Base-by-base conservation (phyloP, 345 rosid species). In the Eutrema heterophyllum region DNA sequence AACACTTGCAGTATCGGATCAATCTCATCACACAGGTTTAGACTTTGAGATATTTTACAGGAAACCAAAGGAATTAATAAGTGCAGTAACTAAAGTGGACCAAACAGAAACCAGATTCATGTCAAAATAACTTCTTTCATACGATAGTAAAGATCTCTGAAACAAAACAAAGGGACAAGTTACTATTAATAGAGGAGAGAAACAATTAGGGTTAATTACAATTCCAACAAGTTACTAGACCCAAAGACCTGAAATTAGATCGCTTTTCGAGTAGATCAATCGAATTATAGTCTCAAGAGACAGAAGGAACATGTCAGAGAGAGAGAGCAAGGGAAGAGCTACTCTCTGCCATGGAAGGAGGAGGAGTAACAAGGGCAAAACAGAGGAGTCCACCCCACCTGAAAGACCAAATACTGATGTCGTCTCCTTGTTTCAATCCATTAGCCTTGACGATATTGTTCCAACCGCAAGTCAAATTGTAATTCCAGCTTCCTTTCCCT, bases 341-440 rank as follows among this genome's bases (percentile, higher is more conserved):
- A 11, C 30, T 3, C 41, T 43, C 26, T n/a, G 24, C 59, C 59
- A 54, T 7, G 11, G 36, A 5, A 27, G n/a, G n/a, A n/a, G 24
- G 51, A 61, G 41, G 36, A 64, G 27, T 52, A 64, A 64, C 58
- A 58, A 70, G 58, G 0, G 74, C 67, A 58, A 70, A 70, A 5
- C 39, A 58, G 57, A 70, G 74, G 12, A 45, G 2, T 9, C 5
- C 29, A 6, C 29, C 66, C 15, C 36, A 57, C 46, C 67, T 45
- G 29, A 70, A 70, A 5, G 57, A 33, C 67, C 67, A 70, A 2
- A 70, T 7, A 14, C 67, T 38, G 6, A 59, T 10, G 5, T 8
- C 2, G 8, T 36, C 12, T 0, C 9, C 7, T 2, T 4, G 14
- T 38, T 30, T 6, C 14, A 71, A 11, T n/a, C 48, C 4, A 2